Conservation (phyloP, 2,329 filamentous ascomycete species). For the Claviceps maximensis region DNA sequence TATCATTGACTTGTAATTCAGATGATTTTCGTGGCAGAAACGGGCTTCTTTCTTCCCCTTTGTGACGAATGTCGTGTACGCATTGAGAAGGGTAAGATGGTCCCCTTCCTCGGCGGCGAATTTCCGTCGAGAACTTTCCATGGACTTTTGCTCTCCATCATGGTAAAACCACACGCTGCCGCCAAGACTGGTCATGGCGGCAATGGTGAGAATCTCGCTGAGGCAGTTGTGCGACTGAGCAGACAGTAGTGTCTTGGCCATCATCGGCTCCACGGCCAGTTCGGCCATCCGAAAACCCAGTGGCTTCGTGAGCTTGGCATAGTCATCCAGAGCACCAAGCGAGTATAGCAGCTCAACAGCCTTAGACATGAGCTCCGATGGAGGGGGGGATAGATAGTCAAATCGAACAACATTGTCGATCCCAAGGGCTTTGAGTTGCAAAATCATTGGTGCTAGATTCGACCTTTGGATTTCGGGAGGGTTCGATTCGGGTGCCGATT, state of each 20-base stretch:
- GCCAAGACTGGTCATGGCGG: slow-evolving; percentile 83
- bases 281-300: slow-evolving; percentile 89
- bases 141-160: slow-evolving; percentile 60
- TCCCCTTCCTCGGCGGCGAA: slow-evolving; percentile 92
- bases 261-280: slow-evolving; percentile 87
- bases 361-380: slow-evolving; percentile 70
- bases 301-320: slow-evolving; percentile 79
- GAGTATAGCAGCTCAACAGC: slow-evolving; percentile 81
- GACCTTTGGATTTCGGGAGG: slow-evolving; percentile 85
- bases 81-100: slow-evolving; percentile 81
- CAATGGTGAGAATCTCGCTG: slow-evolving; percentile 78
- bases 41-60: slow-evolving; percentile 69
- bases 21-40: slow-evolving; percentile 75
- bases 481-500: slow-evolving; percentile 52
- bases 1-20: slow-evolving; percentile 77
- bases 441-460: slow-evolving; percentile 73
- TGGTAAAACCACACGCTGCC: slow-evolving; percentile 73
- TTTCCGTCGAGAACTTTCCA: slow-evolving; percentile 61
- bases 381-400: slow-evolving; percentile 75
- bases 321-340: slow-evolving; percentile 73
- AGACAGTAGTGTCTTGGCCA: slow-evolving; percentile 73
- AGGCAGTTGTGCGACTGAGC: slow-evolving; percentile 65
- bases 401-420: slow-evolving; percentile 92
- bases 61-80: slow-evolving; percentile 79
- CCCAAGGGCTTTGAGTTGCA: slow-evolving; percentile 88